These are phyloP conservation scores for Orbilia quercus DNA, from an alignment of 2,329 filamentous ascomycete species.

Conservation along the genomic window DNA sequence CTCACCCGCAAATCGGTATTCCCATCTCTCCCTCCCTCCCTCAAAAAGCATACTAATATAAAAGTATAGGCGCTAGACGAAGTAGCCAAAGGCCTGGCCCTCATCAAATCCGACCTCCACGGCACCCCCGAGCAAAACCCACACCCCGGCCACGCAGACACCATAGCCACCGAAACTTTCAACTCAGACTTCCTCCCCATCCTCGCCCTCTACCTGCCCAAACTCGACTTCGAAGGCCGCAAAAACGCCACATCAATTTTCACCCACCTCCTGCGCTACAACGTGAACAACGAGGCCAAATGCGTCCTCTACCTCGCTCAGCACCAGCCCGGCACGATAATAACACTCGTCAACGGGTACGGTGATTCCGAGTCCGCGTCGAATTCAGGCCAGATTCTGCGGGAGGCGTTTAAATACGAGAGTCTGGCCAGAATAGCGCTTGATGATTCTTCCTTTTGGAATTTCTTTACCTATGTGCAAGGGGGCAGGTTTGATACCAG, in stretches of 20 bases:
- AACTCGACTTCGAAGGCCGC: slow-evolving; percentile 82
- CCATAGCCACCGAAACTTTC: slow-evolving; percentile 84
- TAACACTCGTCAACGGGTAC: slow-evolving; percentile 59
- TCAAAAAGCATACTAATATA: no score
- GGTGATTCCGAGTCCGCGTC: slow-evolving; percentile 59
- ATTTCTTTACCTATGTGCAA: slow-evolving; percentile 97
- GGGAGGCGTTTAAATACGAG: slow-evolving; percentile 78
- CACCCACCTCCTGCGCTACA: slow-evolving; percentile 76
- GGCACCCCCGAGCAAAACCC: slow-evolving; percentile 93
- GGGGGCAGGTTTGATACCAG: slow-evolving; percentile 95
- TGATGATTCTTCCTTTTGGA: slow-evolving; percentile 97
- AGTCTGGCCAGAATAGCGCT: slow-evolving; percentile 89
- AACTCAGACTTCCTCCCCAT: slow-evolving; percentile 88
- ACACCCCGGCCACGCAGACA: slow-evolving; percentile 85
- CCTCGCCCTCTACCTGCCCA: slow-evolving; percentile 82
- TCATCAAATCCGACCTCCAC: slow-evolving; percentile 94
- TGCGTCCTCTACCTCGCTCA: slow-evolving; percentile 66
- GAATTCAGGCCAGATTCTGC: slow-evolving; percentile 60
- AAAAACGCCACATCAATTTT: slow-evolving; percentile 60
- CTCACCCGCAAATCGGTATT: slow-evolving; percentile 69
- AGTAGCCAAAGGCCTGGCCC: slow-evolving; percentile 81
- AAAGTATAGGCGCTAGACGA: slow-evolving; percentile 80
- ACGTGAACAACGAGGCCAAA: slow-evolving; percentile 80
- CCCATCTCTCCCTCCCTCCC: no score
- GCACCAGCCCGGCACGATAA: slow-evolving; percentile 60